phyloP scores from a whole-genome alignment of 768 basidiomycete genomes.

The Mycena crocata region DNA sequence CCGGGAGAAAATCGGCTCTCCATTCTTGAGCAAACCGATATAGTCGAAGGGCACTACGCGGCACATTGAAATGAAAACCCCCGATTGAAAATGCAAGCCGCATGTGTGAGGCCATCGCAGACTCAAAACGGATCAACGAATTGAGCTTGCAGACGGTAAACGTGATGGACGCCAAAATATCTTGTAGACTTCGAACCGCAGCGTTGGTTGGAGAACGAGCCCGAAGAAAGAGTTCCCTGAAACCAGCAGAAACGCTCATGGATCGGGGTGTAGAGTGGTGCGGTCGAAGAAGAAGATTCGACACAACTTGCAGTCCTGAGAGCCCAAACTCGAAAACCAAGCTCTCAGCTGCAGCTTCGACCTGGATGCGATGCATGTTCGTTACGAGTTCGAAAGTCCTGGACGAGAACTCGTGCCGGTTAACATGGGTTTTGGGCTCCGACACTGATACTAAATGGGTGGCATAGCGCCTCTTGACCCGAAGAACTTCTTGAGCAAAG shows the following conservation, averaged over 20 bases:
- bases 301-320: slow-evolving; percentile 51
- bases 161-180: slow-evolving; percentile 71
- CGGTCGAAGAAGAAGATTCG: slow-evolving; percentile 47
- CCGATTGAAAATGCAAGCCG: slow-evolving; percentile 59
- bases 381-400: slow-evolving; percentile 51
- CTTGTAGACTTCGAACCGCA: slow-evolving; percentile 56
- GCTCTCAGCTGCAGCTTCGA: slow-evolving; percentile 79
- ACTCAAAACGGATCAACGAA: slow-evolving; percentile 60
- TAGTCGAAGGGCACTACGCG: slow-evolving; percentile 83
- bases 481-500: slow-evolving; percentile 67
- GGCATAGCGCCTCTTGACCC: slow-evolving; percentile 56
- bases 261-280: slow-evolving; percentile 51
- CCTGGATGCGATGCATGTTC: slow-evolving; percentile 55
- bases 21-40: slow-evolving; percentile 87
- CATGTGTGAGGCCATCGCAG: slow-evolving; percentile 47
- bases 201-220: slow-evolving; percentile 64
- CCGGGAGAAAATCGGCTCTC: slow-evolving; percentile 83
- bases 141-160: slow-evolving; percentile 61
- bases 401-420: slow-evolving; percentile 20
- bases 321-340: slow-evolving; percentile 72
- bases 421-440: slow-evolving; percentile 28
- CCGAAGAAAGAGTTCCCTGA: slow-evolving; percentile 66
- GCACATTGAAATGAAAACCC: slow-evolving; percentile 68
- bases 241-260: slow-evolving; percentile 58
- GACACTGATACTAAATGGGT: slow-evolving; percentile 8